These are phyloP conservation scores for Cercospora sp. DNA, from an alignment of 2,329 filamentous ascomycete species.

Conservation along the genomic window DNA sequence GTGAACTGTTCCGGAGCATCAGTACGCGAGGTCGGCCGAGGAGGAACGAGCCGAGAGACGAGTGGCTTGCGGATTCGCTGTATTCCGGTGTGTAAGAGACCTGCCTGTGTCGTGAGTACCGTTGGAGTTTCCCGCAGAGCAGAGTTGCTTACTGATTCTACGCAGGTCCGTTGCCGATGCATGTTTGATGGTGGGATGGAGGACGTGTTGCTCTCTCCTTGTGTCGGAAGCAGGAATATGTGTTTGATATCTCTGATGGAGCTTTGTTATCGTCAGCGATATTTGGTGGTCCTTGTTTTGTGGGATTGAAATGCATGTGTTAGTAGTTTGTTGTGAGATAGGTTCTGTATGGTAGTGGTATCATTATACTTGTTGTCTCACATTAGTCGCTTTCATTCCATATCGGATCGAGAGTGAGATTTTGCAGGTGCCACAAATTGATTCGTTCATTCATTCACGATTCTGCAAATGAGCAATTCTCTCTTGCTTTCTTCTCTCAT, in stretches of 20 bases:
- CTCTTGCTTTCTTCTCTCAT: not conserved
- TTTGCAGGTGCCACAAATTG: too few species aligned
- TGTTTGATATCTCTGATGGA: not conserved
- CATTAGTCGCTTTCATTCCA: too few species aligned
- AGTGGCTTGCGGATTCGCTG: conserved; percentile 34
- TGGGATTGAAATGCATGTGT: conserved; percentile 5
- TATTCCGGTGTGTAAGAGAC: conserved; percentile 35
- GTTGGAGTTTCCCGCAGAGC: conserved; percentile 7
- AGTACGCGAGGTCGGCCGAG: conserved; percentile 28
- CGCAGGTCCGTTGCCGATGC: conserved; percentile 18
- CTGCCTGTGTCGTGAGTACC: conserved; percentile 17
- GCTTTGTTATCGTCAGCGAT: not conserved
- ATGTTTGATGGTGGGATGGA: conserved; percentile 11
- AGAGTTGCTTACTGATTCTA: conserved; percentile 22
- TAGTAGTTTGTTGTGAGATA: conserved; percentile 12
- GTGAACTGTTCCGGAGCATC: conserved; percentile 38
- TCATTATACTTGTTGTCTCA: not conserved
- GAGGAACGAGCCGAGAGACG: conserved; percentile 19
- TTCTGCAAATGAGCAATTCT: not conserved
- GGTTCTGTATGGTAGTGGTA: conserved; percentile 2
- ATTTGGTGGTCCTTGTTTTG: conserved; percentile 4
- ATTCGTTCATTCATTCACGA: not conserved
- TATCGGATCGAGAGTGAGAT: too few species aligned
- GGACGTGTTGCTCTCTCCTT: not conserved
- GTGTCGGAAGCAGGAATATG: not conserved